Conservation (phyloP, 805 yeast genomes). For the Ogataea glucozyma region DNA sequence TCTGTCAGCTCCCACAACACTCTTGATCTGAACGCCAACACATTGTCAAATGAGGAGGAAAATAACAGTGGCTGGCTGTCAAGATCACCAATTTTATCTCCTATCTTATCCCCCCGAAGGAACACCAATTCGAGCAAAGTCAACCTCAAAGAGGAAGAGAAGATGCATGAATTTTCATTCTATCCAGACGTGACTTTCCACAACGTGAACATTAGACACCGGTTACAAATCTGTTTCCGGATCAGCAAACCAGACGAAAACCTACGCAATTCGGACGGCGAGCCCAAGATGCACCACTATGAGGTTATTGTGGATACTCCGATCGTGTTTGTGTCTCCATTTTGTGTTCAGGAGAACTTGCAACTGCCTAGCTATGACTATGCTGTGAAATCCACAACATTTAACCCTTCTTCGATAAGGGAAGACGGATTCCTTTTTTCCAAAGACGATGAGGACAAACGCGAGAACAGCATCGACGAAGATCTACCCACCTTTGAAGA, state of each 20-base stretch:
- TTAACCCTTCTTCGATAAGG: slow-evolving; percentile 14
- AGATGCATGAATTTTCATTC: slow-evolving; percentile 33
- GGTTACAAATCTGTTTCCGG: slow-evolving; percentile 69
- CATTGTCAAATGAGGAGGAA: slow-evolving; percentile 10
- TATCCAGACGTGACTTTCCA: slow-evolving; percentile 66
- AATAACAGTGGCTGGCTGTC: slow-evolving; percentile 22
- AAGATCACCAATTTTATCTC: slow-evolving; percentile 25
- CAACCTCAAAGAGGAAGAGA: slow-evolving; percentile 20
- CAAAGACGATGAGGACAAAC: slow-evolving; percentile 10
- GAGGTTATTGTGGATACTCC: slow-evolving; percentile 84
- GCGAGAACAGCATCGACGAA: slow-evolving; percentile 21
- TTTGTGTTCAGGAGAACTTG: slow-evolving; percentile 33
- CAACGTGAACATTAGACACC: slow-evolving; percentile 62
- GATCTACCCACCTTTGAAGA: slow-evolving; percentile 65
- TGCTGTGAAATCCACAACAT: slow-evolving; percentile 27
- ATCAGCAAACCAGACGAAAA: slow-evolving; percentile 61
- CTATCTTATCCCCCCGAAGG: slow-evolving; percentile 21
- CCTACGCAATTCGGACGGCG: slow-evolving; percentile 31
- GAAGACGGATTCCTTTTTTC: slow-evolving; percentile 15
- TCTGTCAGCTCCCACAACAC: slow-evolving; percentile 29
- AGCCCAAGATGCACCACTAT: slow-evolving; percentile 62
- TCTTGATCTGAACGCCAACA: slow-evolving; percentile 6
- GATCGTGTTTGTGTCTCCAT: slow-evolving; percentile 51
- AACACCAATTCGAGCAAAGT: slow-evolving; percentile 15
- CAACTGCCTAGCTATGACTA: slow-evolving; percentile 43